These are phyloP conservation scores for Chaetomium sp. DNA, from an alignment of 2,329 filamentous ascomycete species.

Conservation along the genomic window DNA sequence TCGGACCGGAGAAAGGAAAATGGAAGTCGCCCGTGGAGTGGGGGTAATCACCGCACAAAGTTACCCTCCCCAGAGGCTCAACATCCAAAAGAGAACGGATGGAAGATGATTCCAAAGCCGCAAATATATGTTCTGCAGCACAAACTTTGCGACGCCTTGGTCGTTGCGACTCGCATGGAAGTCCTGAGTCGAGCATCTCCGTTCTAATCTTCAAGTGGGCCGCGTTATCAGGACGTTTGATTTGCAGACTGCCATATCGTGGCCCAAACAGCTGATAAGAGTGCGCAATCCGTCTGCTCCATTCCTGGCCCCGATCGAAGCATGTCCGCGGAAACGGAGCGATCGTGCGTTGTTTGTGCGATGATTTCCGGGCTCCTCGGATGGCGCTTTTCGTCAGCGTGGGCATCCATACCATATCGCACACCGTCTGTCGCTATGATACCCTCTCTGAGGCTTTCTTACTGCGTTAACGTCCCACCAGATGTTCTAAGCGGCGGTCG, in stretches of 20 bases:
- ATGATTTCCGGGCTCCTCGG: slow-evolving; percentile 23
- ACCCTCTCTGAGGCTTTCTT: not conserved
- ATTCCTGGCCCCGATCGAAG: slow-evolving; percentile 19
- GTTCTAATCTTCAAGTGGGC: slow-evolving; percentile 24
- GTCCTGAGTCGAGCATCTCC: slow-evolving; percentile 32
- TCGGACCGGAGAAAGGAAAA: slow-evolving; percentile 6
- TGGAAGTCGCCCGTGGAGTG: not conserved
- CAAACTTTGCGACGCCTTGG: not conserved
- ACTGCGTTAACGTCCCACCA: not conserved
- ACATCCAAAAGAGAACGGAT: not conserved
- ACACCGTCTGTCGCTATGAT: not conserved
- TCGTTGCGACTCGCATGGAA: not conserved
- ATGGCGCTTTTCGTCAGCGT: not conserved
- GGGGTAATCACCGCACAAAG: not conserved
- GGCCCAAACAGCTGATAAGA: slow-evolving; percentile 32
- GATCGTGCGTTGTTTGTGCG: not conserved
- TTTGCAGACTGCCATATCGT: slow-evolving; percentile 27
- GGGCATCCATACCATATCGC: not conserved
- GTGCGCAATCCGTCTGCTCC: slow-evolving; percentile 16
- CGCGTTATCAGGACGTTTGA: slow-evolving; percentile 33
- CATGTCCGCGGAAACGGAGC: slow-evolving; percentile 33
- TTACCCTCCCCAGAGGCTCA: not conserved
- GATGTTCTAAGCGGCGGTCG: not conserved
- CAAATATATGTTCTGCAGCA: not conserved
- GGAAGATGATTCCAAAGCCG: not conserved